Conservation (phyloP, 2,329 filamentous ascomycete genomes). For the Aplosporella prunicola region DNA sequence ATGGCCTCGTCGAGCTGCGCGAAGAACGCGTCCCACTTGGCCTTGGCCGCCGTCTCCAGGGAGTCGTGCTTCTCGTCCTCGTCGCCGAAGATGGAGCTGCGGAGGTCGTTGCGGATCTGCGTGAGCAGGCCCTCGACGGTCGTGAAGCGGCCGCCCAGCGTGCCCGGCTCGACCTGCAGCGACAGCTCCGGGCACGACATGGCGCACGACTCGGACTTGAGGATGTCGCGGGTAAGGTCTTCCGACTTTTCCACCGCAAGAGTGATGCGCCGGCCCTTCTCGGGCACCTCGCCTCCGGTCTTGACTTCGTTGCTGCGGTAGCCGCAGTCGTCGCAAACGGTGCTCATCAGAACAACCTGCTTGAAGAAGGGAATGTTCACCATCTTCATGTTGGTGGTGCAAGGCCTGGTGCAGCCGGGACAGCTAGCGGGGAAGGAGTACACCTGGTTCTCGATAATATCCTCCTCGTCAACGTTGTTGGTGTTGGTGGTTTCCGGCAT, state of each 20-base stretch:
- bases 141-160: constrained; percentile 90
- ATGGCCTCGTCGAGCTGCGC: constrained; percentile 66
- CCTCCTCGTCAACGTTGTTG: constrained; percentile 50
- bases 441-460: constrained; percentile 87
- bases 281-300: constrained; percentile 86
- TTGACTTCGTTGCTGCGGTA: constrained; percentile 97
- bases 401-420: constrained; percentile 78
- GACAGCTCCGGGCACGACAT: constrained; percentile 80
- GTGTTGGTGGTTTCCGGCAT: constrained; percentile 27
- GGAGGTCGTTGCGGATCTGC: constrained; percentile 83
- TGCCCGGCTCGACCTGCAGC: constrained; percentile 83
- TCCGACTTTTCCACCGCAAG: constrained; percentile 58
- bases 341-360: constrained; percentile 92
- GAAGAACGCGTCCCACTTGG: constrained; percentile 77
- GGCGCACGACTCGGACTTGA: constrained; percentile 89
- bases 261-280: constrained; percentile 73
- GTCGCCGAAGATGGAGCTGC: constrained; percentile 64
- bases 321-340: constrained; percentile 81
- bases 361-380: constrained; percentile 97
- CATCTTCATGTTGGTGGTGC: constrained; percentile 96
- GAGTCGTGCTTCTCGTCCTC: constrained; percentile 57
- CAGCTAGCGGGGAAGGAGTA: constrained; percentile 89
- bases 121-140: constrained; percentile 91
- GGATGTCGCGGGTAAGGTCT: constrained; percentile 83
- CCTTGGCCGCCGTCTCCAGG: constrained; percentile 54